Evolutionary conservation across 2,329 filamentous ascomycete species (phyloP), one percentile per base, ranked within the genome.

Genomic region (Coniochaeta ligniaria): DNA sequence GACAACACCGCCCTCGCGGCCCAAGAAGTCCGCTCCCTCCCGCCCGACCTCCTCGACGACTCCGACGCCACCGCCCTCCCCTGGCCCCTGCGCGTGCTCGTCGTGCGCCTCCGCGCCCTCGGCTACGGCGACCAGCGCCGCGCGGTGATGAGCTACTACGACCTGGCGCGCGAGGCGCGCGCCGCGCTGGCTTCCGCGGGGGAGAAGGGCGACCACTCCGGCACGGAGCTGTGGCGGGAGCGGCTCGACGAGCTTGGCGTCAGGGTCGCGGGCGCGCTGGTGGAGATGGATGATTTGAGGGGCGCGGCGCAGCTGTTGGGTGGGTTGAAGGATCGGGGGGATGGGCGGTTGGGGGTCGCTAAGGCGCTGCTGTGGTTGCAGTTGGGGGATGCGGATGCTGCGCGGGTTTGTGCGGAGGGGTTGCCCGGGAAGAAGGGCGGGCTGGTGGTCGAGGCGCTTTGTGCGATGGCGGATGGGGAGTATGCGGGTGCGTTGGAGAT

Each of bases 61-160:
- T 74, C 79, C 7, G 83, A 83, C 66, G 78, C 80, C n/a, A 68
- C 72, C 26, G 80, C 75, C 0, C 82, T 78, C 22, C 94, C 94
- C 0, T 99, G 95, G 93, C 83, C 89, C 47, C 80, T 99, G 59
- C 85, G 95, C 7, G 83, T 97, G 2, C 80, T 98, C 17, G 87
- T 89, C 7, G 89, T 97, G 9, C 84, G 93, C 1, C 80, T 98
- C 22, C 91, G 96, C 66, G 91, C 91, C 0, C 83, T 96, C 54
- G 92, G 91, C 1, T 96, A 95, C 64, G 88, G 88, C 4, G 95
- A 99, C 73, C 85, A 88, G 57, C 83, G 94, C 5, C 83, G 93
- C 63, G 90, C 91, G 3, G 88, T 99, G 61, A 94, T 95, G 81
- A 90, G 90, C 52, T 91, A 96, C 71, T 96, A 96, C 71, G 92